Evolutionary conservation across 139 green algal species (phyloP).

Genomic region (Auxenochlorella pyrenoidosa): DNA sequence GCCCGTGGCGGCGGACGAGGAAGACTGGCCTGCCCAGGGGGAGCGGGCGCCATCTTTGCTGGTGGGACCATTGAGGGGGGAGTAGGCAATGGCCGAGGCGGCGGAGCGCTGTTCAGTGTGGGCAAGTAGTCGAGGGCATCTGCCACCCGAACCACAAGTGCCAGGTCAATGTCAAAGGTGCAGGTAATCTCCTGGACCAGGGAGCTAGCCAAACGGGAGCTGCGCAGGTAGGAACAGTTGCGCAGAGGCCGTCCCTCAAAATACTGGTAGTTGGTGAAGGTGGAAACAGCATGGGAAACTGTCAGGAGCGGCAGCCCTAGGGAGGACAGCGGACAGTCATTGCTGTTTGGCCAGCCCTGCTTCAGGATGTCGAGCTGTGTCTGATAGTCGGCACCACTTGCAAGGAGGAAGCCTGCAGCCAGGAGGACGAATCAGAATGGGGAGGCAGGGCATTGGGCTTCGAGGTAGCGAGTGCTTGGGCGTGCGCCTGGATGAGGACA

Average conservation of each 20-base stretch:
- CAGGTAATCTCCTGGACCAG: background rate
- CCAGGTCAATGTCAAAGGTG: background rate
- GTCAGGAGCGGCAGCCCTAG: background rate
- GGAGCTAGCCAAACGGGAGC: background rate
- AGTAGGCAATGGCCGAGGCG: too few species aligned
- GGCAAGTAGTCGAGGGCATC: background rate
- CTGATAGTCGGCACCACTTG: background rate
- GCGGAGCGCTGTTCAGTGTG: background rate
- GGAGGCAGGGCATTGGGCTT: background rate
- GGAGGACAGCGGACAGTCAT: background rate
- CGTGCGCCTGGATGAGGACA: too few species aligned
- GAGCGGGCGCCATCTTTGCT: background rate
- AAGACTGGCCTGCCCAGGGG: too few species aligned
- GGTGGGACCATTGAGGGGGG: too few species aligned
- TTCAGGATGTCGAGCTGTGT: background rate
- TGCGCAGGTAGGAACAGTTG: background rate
- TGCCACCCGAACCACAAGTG: background rate
- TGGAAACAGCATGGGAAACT: background rate
- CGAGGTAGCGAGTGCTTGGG: background rate
- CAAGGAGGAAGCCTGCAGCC: background rate
- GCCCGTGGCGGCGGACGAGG: too few species aligned
- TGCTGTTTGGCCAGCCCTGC: background rate
- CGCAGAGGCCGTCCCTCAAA: background rate
- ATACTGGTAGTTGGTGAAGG: background rate
- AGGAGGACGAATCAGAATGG: background rate